These are phyloP conservation scores for Melampsora medusae DNA, from an alignment of 1,284 basidiomycete genomes.

Conservation along the genomic window DNA sequence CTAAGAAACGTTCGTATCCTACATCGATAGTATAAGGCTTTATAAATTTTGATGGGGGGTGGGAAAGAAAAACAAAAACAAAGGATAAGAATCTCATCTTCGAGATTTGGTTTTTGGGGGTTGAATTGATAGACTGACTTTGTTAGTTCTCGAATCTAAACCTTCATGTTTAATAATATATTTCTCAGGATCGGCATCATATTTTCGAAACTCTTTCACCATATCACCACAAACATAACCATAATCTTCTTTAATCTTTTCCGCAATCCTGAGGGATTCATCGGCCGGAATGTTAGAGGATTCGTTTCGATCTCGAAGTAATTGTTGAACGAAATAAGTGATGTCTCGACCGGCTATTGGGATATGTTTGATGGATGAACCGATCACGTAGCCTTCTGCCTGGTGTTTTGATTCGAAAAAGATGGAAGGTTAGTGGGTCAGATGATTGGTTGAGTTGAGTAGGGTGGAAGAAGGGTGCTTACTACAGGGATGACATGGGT, in stretches of 20 bases:
- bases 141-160: slow-evolving; percentile 85
- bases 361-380: slow-evolving; percentile 98
- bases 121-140: slow-evolving; percentile 62
- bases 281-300: slow-evolving; percentile 87
- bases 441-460: neutral
- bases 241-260: slow-evolving; percentile 97
- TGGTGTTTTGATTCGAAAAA: slow-evolving; percentile 30
- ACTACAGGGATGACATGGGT: slow-evolving; percentile 93
- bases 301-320: slow-evolving; percentile 93
- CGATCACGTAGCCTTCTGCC: slow-evolving; percentile 97
- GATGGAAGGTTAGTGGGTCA: neutral
- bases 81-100: neutral
- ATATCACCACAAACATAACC: slow-evolving; percentile 99
- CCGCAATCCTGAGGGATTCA: slow-evolving; percentile 85
- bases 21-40: slow-evolving; percentile 89
- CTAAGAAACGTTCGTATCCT: slow-evolving; percentile 98
- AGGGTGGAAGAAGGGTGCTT: slow-evolving; percentile 47
- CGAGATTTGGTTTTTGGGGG: neutral
- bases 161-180: slow-evolving; percentile 92
- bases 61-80: neutral
- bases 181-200: slow-evolving; percentile 93
- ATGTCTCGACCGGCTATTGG: slow-evolving; percentile 98
- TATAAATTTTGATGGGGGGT: no score
- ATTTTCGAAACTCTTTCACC: slow-evolving; percentile 97
- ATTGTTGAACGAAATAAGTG: slow-evolving; percentile 91